phyloP scores from a whole-genome alignment of 139 green algal species.

The Chlorella sp. region DNA sequence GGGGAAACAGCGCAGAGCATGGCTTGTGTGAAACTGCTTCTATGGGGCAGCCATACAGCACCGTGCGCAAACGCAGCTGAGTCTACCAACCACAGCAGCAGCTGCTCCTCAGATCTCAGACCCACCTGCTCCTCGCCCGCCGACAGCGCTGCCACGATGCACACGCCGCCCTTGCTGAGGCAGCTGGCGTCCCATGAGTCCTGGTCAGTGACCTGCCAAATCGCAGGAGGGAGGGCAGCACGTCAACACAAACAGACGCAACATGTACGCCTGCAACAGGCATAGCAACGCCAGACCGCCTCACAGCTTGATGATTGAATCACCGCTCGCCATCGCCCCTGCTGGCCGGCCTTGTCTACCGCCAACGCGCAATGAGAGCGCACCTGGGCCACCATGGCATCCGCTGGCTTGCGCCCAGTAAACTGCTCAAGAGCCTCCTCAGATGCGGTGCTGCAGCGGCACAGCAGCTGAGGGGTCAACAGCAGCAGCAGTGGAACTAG shows the following conservation, averaged over 20 bases:
- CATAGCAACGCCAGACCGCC: too few relatives aligned
- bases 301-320: too few relatives aligned
- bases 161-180: conserved; percentile 41
- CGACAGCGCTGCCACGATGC: conserved; percentile 45
- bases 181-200: conserved; percentile 30
- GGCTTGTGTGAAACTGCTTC: too few relatives aligned
- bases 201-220: conserved; percentile 27
- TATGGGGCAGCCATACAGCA: not conserved
- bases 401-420: not conserved
- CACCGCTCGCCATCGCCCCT: too few relatives aligned
- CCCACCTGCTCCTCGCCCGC: conserved; percentile 1
- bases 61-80: not conserved
- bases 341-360: too few relatives aligned
- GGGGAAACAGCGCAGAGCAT: too few relatives aligned
- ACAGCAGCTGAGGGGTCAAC: not conserved
- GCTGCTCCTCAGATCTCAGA: too few relatives aligned
- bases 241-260: too few relatives aligned
- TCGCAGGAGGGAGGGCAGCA: too few relatives aligned
- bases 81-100: not conserved
- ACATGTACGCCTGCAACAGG: too few relatives aligned
- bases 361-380: too few relatives aligned
- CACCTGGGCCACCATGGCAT: conserved; percentile 3
- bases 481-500: too few relatives aligned
- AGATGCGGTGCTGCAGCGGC: not conserved
- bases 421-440: conserved; percentile 28